Evolutionary conservation across 306 rosid species (phyloP).

Genomic region (Prunus padus): DNA sequence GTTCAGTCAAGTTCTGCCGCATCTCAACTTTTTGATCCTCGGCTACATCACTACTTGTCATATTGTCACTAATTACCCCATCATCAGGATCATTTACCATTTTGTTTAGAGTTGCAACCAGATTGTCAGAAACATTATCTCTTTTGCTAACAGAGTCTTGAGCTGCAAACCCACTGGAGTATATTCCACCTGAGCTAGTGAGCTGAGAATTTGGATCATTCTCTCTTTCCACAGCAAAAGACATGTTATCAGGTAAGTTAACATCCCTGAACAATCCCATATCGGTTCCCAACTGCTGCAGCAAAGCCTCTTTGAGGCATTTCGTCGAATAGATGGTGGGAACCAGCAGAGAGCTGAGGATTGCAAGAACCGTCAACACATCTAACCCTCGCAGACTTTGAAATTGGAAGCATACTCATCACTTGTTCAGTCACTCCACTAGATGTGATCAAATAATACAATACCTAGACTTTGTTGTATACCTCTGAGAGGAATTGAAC

Average conservation of each 20-base stretch:
- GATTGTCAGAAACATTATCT: slow-evolving; percentile 3
- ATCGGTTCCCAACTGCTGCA: no score
- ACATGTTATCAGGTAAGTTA: slow-evolving; percentile 22
- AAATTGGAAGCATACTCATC: no score
- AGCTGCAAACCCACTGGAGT: slow-evolving; percentile 2
- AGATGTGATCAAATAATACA: no score
- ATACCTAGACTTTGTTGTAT: no score
- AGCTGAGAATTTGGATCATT: neutral
- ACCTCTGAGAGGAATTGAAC: no score
- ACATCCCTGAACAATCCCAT: slow-evolving; percentile 4
- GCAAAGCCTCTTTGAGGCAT: no score
- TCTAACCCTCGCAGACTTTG: no score
- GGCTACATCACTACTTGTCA: slow-evolving; percentile 16
- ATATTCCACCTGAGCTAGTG: slow-evolving; percentile 1
- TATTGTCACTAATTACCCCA: neutral
- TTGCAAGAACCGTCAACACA: slow-evolving; percentile 71
- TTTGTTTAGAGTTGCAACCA: slow-evolving; percentile 24
- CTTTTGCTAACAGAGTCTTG: neutral
- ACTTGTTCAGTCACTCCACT: no score
- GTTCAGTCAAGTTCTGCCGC: slow-evolving; percentile 28
- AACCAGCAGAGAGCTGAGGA: slow-evolving; percentile 58
- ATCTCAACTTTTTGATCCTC: slow-evolving; percentile 24
- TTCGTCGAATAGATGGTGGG: no score
- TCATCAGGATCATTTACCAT: slow-evolving; percentile 9
- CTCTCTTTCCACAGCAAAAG: slow-evolving; percentile 29